Conservation (phyloP, 75 land plant genomes). For the Pinus albicaulis region DNA sequence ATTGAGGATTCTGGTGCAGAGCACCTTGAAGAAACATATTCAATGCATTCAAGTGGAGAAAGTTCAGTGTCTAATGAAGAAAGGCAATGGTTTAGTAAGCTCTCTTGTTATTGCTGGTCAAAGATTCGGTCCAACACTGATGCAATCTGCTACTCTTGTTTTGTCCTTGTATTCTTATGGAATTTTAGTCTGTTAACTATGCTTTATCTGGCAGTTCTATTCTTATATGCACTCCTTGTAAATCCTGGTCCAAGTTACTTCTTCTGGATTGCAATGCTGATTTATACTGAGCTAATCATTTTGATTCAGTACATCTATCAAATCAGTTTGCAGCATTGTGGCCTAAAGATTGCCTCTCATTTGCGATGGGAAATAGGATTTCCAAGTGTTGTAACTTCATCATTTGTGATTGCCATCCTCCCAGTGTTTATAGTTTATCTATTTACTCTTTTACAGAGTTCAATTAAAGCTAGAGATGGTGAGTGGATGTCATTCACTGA, state of each 20-base stretch:
- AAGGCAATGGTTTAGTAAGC: conserved; percentile 52
- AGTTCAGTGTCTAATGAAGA: conserved; percentile 21
- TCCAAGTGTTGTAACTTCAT: conserved; percentile 48
- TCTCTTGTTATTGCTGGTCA: conserved; percentile 59
- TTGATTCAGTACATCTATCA: conserved; percentile 88
- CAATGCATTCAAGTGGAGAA: conserved; percentile 36
- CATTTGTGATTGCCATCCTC: conserved; percentile 79
- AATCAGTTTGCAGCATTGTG: conserved; percentile 80
- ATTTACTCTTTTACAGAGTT: conserved; percentile 88
- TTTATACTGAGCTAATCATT: conserved; percentile 94
- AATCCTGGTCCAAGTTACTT: conserved; percentile 82
- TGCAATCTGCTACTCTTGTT: conserved; percentile 88
- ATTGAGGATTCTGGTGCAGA: conserved; percentile 3
- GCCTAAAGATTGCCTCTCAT: conserved; percentile 27
- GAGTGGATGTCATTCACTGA: conserved; percentile 70
- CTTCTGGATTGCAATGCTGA: conserved; percentile 89
- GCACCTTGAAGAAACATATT: conserved; percentile 32
- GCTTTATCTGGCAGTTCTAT: conserved; percentile 78
- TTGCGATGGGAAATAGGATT: conserved; percentile 68
- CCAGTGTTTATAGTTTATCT: conserved; percentile 94
- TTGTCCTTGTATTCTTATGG: conserved; percentile 88
- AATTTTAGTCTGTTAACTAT: conserved; percentile 94
- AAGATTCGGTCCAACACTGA: conserved; percentile 84
- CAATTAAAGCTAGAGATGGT: conserved; percentile 93
- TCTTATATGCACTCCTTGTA: conserved; percentile 92